Base-by-base conservation (phyloP, 129 eudicot species). In the Tagetes erecta region DNA sequence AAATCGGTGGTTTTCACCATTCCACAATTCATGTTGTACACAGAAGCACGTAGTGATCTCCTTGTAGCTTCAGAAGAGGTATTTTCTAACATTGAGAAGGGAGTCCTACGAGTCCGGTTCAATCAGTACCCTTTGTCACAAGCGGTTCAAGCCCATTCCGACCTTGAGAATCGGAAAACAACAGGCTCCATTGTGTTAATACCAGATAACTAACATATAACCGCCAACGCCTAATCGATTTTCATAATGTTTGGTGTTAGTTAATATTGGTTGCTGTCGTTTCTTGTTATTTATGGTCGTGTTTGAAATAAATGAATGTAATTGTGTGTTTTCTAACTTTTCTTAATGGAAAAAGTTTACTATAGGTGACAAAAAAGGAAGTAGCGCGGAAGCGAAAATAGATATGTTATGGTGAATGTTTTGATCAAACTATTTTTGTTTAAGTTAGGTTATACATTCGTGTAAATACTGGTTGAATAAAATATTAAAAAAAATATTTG, bases 71-170 rank as follows among this genome's bases (percentile, higher is more conserved):
- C 89, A 13, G 77, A 84, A 45, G 92, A 87, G 57, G 59, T 85
- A 0, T 85, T 82, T 27, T 79, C 80, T 14, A 84, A 77, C 37
- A 64, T 84, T 30, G 87, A 36, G 38, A 67, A 76, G 12, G 92
- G 92, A 4, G 80, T 76, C 1, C 27, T 87, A 10, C 70, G 65
- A 8, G 89, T 84, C n/a, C 85, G 87, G 3, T 85, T 87, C 4
- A 87, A 87, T 71, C 89, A 80, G 58, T 87, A 84, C 69, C 85
- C 83, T 53, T 53, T 87, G 39, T 87, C 92, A 7, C 85, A 87
- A 69, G 92, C 81, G 6, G 89, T 78, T 9, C 89, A 77, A 73
- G 92, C 92, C 2, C 92, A 87, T 70, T 75, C 80, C 1, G 89
- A 84, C 73, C 87, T 87, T 14, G 89, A 84, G 80, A 73, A 57